Conservation (phyloP, 768 basidiomycete species). For the Trametes elegans region DNA sequence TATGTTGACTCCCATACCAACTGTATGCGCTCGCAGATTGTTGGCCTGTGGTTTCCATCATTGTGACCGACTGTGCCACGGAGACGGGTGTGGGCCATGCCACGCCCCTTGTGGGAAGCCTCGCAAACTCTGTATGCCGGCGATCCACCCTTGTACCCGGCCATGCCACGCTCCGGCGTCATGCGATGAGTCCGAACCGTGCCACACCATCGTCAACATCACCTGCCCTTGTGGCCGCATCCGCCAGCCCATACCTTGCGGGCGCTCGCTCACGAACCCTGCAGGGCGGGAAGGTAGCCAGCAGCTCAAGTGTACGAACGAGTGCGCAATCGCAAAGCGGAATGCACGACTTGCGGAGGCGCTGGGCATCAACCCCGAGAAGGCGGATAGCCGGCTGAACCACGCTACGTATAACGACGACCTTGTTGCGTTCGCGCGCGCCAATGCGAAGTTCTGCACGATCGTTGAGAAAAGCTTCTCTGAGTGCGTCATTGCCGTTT, state of each 20-base stretch:
- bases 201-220: conserved; percentile 62
- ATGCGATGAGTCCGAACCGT: conserved; percentile 81
- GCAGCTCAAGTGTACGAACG: conserved; percentile 71
- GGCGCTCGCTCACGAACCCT: conserved; percentile 48
- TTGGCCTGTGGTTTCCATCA: conserved; percentile 87
- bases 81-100: conserved; percentile 78
- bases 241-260: conserved; percentile 71
- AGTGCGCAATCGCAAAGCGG: conserved; percentile 82
- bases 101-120: conserved; percentile 80
- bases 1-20: neutral
- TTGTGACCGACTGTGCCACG: conserved; percentile 82
- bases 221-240: conserved; percentile 84
- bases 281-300: conserved; percentile 40
- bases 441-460: conserved; percentile 62
- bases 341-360: conserved; percentile 90
- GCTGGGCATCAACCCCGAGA: conserved; percentile 71
- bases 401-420: conserved; percentile 61
- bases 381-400: conserved; percentile 34
- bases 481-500: conserved; percentile 49
- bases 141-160: conserved; percentile 69
- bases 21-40: conserved; percentile 39
- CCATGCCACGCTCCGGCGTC: conserved; percentile 87
- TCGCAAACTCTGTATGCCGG: conserved; percentile 75
- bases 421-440: conserved; percentile 56
- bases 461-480: conserved; percentile 80